Conservation (phyloP, 164 flowering plant species). For the Buxus sempervirens region DNA sequence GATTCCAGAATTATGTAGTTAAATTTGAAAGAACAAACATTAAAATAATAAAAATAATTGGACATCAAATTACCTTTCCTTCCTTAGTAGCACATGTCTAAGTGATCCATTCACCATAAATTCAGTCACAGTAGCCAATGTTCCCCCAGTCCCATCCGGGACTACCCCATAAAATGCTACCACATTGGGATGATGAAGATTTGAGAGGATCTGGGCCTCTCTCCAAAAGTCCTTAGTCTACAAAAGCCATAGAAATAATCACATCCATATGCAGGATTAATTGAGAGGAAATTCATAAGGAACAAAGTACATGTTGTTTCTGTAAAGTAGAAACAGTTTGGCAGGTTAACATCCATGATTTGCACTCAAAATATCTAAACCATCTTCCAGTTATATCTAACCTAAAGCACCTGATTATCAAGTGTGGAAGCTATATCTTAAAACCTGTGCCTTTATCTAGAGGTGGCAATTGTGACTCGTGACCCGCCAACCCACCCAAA, state of each 20-base stretch:
- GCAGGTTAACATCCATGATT: not conserved
- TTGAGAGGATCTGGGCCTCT: slow-evolving; percentile 63
- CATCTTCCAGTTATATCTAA: not conserved
- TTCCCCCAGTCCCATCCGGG: slow-evolving; percentile 61
- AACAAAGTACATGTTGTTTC: not conserved
- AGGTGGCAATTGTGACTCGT: too few species aligned
- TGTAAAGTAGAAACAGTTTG: not conserved
- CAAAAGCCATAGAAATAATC: slow-evolving; percentile 3
- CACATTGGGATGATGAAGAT: slow-evolving; percentile 74
- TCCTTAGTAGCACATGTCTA: slow-evolving; percentile 44
- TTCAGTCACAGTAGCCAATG: slow-evolving; percentile 65
- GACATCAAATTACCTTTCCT: slow-evolving; percentile 37
- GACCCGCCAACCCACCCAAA: too few species aligned
- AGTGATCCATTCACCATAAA: slow-evolving; percentile 72
- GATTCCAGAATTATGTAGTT: not conserved
- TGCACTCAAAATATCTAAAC: not conserved
- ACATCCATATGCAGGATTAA: not conserved
- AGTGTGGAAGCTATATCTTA: not conserved
- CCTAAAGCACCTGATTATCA: not conserved
- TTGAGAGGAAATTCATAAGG: not conserved
- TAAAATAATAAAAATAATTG: not conserved
- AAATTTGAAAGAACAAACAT: not conserved
- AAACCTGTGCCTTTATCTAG: not conserved
- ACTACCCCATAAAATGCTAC: slow-evolving; percentile 73
- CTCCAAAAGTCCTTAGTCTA: slow-evolving; percentile 67